These are phyloP conservation scores for Aspergillus homomorphus DNA, from an alignment of 495 filamentous ascomycete genomes.

Conservation along the genomic window DNA sequence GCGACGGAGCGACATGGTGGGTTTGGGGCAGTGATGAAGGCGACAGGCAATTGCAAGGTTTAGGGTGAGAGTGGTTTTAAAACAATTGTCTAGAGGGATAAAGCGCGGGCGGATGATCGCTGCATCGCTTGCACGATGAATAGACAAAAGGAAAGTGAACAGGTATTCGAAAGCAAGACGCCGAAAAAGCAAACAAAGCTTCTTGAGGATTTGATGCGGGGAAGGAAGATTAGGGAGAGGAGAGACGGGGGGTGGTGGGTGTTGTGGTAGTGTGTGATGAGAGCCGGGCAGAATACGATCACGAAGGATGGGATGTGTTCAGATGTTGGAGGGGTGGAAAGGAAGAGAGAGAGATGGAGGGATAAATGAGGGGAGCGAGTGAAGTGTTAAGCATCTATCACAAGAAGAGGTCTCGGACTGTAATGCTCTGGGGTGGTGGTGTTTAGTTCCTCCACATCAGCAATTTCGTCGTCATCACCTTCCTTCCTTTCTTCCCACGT, in stretches of 20 bases:
- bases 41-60: slow-evolving; percentile 49
- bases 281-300: slow-evolving; percentile 5
- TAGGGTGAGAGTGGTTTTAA: slow-evolving; percentile 20
- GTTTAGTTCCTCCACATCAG: not conserved
- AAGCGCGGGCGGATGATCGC: slow-evolving; percentile 3
- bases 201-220: not conserved
- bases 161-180: slow-evolving; percentile 6
- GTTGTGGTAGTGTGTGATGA: not conserved
- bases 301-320: not conserved
- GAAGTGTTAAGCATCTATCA: not conserved
- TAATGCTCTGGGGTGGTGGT: not conserved
- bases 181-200: slow-evolving; percentile 15
- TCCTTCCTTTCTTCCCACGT: not conserved
- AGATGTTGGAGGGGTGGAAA: not conserved
- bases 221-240: not conserved
- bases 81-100: not conserved
- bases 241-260: not conserved
- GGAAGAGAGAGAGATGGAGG: not conserved
- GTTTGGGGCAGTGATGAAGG: slow-evolving; percentile 27
- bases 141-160: slow-evolving; percentile 5
- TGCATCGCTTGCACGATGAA: slow-evolving; percentile 3
- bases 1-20: slow-evolving; percentile 48
- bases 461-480: not conserved
- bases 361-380: slow-evolving; percentile 3
- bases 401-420: not conserved